These are phyloP conservation scores for Orbilia blumenaviensis DNA, from an alignment of 2,329 filamentous ascomycete genomes.

Conservation along the genomic window DNA sequence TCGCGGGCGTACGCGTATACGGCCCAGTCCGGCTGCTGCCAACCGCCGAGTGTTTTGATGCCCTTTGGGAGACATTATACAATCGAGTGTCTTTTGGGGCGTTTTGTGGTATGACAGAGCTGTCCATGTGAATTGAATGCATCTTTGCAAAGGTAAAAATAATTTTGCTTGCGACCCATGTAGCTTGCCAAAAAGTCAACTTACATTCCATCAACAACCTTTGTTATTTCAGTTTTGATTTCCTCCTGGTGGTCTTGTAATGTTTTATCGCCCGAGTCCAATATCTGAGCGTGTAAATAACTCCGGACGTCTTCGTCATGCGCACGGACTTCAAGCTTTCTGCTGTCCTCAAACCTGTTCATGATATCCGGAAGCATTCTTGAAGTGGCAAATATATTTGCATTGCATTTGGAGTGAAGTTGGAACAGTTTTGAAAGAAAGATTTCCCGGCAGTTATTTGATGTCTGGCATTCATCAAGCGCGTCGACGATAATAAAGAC, in stretches of 20 bases:
- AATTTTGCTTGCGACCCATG: no score
- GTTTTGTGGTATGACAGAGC: no score
- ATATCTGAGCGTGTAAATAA: not conserved
- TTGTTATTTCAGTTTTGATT: not conserved
- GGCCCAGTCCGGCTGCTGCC: no score
- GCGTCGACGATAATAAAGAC: constrained; percentile 18
- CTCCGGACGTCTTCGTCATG: not conserved
- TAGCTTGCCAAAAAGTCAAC: not conserved
- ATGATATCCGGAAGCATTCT: not conserved
- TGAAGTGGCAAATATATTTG: constrained; percentile 3
- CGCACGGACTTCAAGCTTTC: not conserved
- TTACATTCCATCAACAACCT: constrained; percentile 11
- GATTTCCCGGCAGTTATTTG: not conserved
- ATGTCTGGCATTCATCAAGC: constrained; percentile 13
- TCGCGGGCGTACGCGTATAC: no score
- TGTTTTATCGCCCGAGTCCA: not conserved
- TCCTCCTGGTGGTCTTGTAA: not conserved
- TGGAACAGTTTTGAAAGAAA: not conserved
- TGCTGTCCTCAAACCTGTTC: not conserved
- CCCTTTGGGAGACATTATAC: no score
- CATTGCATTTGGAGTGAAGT: not conserved
- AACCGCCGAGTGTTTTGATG: no score
- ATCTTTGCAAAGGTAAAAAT: no score
- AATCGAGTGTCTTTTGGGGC: no score
- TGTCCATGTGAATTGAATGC: no score